Evolutionary conservation across 176 grass and related monocot genomes (phyloP).

Genomic region (Oryza glaberrima): DNA sequence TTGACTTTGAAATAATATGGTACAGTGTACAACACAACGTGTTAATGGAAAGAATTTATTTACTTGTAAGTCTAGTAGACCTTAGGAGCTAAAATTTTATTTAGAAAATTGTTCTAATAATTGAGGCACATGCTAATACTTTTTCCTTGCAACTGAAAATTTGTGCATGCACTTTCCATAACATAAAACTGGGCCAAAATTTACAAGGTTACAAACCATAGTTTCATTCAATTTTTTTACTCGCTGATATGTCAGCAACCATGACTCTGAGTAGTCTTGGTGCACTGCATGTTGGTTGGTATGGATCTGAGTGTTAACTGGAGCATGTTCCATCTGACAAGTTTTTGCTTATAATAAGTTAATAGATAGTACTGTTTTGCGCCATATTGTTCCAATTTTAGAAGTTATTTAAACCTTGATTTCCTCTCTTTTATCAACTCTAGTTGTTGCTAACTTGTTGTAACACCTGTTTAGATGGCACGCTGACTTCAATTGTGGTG

Average conservation of each 20-base stretch:
- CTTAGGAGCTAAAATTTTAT: conserved; percentile 24
- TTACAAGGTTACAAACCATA: neutral
- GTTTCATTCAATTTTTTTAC: conserved; percentile 14
- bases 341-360: conserved; percentile 8
- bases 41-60: neutral
- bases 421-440: neutral
- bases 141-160: neutral
- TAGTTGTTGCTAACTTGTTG: neutral
- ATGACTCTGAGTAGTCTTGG: neutral
- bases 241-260: neutral
- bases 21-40: neutral
- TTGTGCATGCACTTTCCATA: neutral
- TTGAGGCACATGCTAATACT: neutral
- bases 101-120: neutral
- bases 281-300: conserved; percentile 8
- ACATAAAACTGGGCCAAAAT: conserved; percentile 23
- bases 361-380: neutral
- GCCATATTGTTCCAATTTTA: neutral
- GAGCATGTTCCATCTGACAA: conserved; percentile 30
- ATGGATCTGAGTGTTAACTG: neutral
- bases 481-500: neutral
- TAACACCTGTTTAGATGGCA: conserved; percentile 9
- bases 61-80: neutral
- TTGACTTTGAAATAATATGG: neutral
- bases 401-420: neutral